Percentiles rank a stretch among this genome's conserved stretches.
Conservation (phyloP, 192 early-diverging fungal genomes). For the Coemansia sp. region DNA sequence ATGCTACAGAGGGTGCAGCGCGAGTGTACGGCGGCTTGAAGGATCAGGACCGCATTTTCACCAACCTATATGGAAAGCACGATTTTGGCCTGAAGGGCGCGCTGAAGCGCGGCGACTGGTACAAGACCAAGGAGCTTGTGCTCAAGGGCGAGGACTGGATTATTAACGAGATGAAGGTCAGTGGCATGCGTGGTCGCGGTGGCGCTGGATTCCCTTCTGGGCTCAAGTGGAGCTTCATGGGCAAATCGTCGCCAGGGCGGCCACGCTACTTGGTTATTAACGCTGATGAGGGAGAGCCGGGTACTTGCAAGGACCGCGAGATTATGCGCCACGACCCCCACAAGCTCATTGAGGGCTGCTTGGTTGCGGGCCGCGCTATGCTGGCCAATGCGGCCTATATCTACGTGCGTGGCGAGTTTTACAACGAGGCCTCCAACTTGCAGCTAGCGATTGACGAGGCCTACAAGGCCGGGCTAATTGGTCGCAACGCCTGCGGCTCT, state of each 20-base stretch:
- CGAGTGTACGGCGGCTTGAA: slow-evolving; percentile 66
- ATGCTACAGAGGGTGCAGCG: no score
- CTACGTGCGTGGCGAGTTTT: slow-evolving; percentile 96
- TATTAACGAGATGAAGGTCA: slow-evolving; percentile 94
- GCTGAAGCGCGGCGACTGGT: slow-evolving; percentile 95
- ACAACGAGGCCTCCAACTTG: slow-evolving; percentile 90
- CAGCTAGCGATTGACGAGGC: slow-evolving; percentile 96
- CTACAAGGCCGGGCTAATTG: slow-evolving; percentile 94
- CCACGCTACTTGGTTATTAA: slow-evolving; percentile 97
- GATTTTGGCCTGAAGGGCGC: slow-evolving; percentile 89
- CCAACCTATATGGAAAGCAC: slow-evolving; percentile 94
- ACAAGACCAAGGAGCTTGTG: slow-evolving; percentile 98
- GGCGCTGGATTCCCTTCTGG: slow-evolving; percentile 98
- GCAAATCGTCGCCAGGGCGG: slow-evolving; percentile 82
- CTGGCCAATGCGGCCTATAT: slow-evolving; percentile 97
- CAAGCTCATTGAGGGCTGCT: slow-evolving; percentile 96
- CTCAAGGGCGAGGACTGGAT: slow-evolving; percentile 97
- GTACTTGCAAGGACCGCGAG: slow-evolving; percentile 98
- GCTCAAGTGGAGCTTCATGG: slow-evolving; percentile 99
- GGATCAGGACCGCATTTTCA: slow-evolving; percentile 97
- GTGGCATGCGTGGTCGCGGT: slow-evolving; percentile 90
- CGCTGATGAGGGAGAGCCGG: slow-evolving; percentile 98
- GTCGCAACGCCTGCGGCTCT: slow-evolving; percentile 96
- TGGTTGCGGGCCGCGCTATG: slow-evolving; percentile 95
- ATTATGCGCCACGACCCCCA: slow-evolving; percentile 92